A percentile compares a stretch with the other conserved stretches of the same genome.
These are phyloP conservation scores for Neurospora hispaniola DNA, from an alignment of 495 filamentous ascomycete genomes.

Conservation along the genomic window DNA sequence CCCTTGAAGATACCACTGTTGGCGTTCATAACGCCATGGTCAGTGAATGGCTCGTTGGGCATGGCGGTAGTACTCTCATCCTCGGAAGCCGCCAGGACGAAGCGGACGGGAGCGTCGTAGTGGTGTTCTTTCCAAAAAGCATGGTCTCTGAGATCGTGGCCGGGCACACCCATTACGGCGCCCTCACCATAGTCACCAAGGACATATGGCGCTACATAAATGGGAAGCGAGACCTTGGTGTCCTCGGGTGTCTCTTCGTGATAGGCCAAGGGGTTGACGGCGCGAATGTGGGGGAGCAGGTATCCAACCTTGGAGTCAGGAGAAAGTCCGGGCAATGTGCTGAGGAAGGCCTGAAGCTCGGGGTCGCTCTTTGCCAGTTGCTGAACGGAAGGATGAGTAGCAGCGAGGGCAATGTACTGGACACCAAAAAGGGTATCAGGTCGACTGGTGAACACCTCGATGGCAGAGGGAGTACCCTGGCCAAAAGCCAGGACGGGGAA, in stretches of 20 bases:
- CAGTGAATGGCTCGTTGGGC: slow-evolving; percentile 40
- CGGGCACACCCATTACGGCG: slow-evolving; percentile 87
- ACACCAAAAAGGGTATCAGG: slow-evolving; percentile 78
- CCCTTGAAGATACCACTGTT: slow-evolving; percentile 50
- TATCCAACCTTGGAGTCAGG: slow-evolving; percentile 69
- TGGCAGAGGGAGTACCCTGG: slow-evolving; percentile 25
- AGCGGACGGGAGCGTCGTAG: slow-evolving; percentile 37
- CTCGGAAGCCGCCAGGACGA: slow-evolving; percentile 43
- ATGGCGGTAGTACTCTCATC: slow-evolving; percentile 32
- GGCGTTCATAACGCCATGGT: slow-evolving; percentile 54
- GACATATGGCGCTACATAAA: slow-evolving; percentile 82
- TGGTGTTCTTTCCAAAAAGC: slow-evolving; percentile 68
- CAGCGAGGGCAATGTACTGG: slow-evolving; percentile 71
- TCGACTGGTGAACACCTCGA: slow-evolving; percentile 76
- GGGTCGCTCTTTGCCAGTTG: slow-evolving; percentile 47
- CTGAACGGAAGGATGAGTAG: slow-evolving; percentile 60
- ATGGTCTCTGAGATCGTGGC: slow-evolving; percentile 67
- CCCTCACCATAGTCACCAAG: slow-evolving; percentile 78
- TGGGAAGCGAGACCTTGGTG: slow-evolving; percentile 47
- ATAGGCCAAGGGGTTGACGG: slow-evolving; percentile 54
- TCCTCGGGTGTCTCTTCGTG: slow-evolving; percentile 38
- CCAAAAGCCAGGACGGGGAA: slow-evolving; percentile 46
- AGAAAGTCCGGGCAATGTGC: slow-evolving; percentile 48
- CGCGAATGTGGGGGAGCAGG: slow-evolving; percentile 47
- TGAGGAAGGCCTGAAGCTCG: slow-evolving; percentile 55